phyloP scores from a whole-genome alignment of 2,329 filamentous ascomycete genomes.

The Teratosphaeria destructans region DNA sequence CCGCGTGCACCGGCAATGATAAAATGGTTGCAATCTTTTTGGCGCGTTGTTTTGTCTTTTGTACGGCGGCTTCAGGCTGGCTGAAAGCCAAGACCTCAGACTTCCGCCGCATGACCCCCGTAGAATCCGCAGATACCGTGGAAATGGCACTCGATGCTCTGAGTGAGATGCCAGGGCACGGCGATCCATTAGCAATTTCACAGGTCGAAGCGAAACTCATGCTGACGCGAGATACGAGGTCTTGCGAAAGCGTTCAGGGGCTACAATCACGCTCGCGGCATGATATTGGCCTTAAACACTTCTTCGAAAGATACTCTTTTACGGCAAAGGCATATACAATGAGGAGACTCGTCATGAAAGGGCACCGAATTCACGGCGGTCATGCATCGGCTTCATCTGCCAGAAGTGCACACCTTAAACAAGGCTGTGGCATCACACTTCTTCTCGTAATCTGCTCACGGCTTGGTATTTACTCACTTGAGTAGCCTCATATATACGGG shows the following conservation, averaged over 20 bases:
- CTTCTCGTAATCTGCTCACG: too few species aligned
- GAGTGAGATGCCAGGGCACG: not conserved
- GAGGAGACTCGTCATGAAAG: too few species aligned
- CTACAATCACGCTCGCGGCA: not conserved
- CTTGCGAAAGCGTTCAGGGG: not conserved
- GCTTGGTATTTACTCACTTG: not conserved
- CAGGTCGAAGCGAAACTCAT: not conserved
- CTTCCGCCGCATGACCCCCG: not conserved
- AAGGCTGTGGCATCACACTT: too few species aligned
- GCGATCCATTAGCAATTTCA: not conserved
- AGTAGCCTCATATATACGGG: not conserved
- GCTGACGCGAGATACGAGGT: not conserved
- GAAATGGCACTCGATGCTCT: not conserved
- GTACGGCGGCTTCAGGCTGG: not conserved
- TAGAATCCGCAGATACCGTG: not conserved
- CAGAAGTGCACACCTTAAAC: too few species aligned
- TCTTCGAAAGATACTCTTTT: not conserved
- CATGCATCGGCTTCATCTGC: too few species aligned
- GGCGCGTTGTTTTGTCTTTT: not conserved
- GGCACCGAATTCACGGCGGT: too few species aligned
- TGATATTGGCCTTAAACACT: not conserved
- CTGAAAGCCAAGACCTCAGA: not conserved
- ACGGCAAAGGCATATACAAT: too few species aligned
- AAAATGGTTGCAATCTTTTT: not conserved
- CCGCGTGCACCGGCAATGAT: not conserved